Evolutionary conservation across 768 basidiomycete genomes (phyloP), one percentile per base, ranked within the genome.

Genomic region (Dacryopinax primogenitus): DNA sequence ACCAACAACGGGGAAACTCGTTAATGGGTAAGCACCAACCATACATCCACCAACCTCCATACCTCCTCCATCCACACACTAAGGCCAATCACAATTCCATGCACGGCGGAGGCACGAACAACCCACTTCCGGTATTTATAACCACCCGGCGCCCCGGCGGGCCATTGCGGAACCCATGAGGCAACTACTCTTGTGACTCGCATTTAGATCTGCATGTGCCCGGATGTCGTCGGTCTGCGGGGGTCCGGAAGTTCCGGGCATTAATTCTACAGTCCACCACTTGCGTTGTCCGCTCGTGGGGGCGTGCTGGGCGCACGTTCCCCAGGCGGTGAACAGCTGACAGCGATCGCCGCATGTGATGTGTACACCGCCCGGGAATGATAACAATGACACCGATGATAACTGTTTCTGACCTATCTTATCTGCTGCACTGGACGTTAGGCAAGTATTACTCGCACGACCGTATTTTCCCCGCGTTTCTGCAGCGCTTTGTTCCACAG

Each of bases 321-420:
- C 51, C 12, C 9, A 32, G 26, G 37, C 37, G 37, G 37, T 39
- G 12, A 39, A 11, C n/a, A 11, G 37, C 11, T 58, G 51, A 58
- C 11, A 30, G 13, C 11, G 21, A 58, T 58, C 26, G 32, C 51
- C 51, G 26, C 51, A 58, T 58, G 51, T 28, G 15, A 58, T n/a
- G n/a, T n/a, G n/a, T n/a, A 58, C 51, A 58, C 51, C 26, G 51
- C 51, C 26, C 26, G 51, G 51, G 51, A 58, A 58, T 58, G 51
- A 58, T 58, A 58, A 58, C 51, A 58, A 58, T 58, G 51, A 28
- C 51, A 23, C 9, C 9, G 3, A 4, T 23, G 7, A 44, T 37
- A 37, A n/a, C n/a, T n/a, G n/a, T 37, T 21, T 11, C 45, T 58
- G 51, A 58, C 51, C 51, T 58, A 58, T 9, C 51, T 13, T 58